A percentile compares a stretch with the other conserved stretches of the same genome.
These are phyloP conservation scores for Eutrema salsugineum DNA, from an alignment of 441 rosid genomes.

Conservation along the genomic window DNA sequence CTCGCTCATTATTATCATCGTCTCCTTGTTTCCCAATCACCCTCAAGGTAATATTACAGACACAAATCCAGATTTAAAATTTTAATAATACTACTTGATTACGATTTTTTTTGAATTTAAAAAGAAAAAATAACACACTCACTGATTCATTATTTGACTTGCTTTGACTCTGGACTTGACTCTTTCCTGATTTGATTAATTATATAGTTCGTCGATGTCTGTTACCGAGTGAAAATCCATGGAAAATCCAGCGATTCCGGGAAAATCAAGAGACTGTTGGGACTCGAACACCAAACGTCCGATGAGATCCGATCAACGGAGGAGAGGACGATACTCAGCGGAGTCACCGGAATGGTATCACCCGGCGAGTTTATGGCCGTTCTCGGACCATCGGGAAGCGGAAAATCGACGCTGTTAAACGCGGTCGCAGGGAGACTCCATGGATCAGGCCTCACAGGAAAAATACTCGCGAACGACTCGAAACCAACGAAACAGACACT, in stretches of 20 bases:
- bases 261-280: slow-evolving; percentile 38
- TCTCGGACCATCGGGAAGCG: slow-evolving; percentile 95
- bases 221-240: slow-evolving; percentile 49
- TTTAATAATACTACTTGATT: background rate
- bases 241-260: slow-evolving; percentile 22
- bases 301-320: slow-evolving; percentile 30
- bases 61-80: background rate
- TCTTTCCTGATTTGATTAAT: background rate
- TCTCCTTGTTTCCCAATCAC: slow-evolving; percentile 64
- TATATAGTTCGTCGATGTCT: slow-evolving; percentile 83
- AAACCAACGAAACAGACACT: slow-evolving; percentile 44
- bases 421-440: slow-evolving; percentile 74
- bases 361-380: slow-evolving; percentile 92
- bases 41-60: slow-evolving; percentile 51
- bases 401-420: slow-evolving; percentile 78
- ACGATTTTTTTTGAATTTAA: background rate
- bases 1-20: slow-evolving; percentile 47
- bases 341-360: slow-evolving; percentile 76
- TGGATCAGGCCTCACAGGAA: slow-evolving; percentile 54
- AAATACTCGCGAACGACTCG: slow-evolving; percentile 54
- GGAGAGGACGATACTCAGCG: slow-evolving; percentile 59
- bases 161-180: slow-evolving; percentile 31
- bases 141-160: slow-evolving; percentile 26
- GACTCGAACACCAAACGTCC: slow-evolving; percentile 19
- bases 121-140: no score